phyloP scores from a whole-genome alignment of 2,329 filamentous ascomycete species.

The Metarhizium anisopliae region DNA sequence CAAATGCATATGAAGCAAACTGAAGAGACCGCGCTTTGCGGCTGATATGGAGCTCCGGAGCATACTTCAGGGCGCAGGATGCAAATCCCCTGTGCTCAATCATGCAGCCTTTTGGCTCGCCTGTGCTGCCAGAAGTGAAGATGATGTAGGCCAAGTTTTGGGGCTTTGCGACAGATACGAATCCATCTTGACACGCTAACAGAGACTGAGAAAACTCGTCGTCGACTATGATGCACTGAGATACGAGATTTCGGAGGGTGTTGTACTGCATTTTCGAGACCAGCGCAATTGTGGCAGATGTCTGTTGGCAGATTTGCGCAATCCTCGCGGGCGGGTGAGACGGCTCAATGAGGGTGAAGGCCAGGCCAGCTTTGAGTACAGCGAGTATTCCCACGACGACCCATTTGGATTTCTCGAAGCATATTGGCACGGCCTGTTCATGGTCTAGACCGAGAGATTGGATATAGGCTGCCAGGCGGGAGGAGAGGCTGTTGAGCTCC shows the following conservation, averaged over 20 bases:
- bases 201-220: neutral
- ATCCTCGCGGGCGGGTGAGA: constrained; percentile 1
- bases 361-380: constrained; percentile 11
- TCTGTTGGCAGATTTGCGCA: neutral
- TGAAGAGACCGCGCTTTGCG: neutral
- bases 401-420: constrained; percentile 19
- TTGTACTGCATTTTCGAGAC: neutral
- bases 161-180: neutral
- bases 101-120: constrained; percentile 4
- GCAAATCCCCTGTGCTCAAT: neutral
- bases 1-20: constrained; percentile 4
- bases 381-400: constrained; percentile 11
- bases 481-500: neutral
- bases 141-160: neutral
- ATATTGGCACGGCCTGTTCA: neutral
- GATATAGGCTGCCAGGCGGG: neutral
- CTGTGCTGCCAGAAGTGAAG: constrained; percentile 6
- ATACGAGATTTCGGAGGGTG: too few species aligned
- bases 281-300: neutral
- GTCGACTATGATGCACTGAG: too few species aligned
- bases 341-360: constrained; percentile 8
- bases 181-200: neutral
- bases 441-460: neutral
- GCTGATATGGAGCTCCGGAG: neutral
- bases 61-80: neutral